Base-by-base conservation (phyloP, 2,329 filamentous ascomycete species). In the Alternaria conjuncta region DNA sequence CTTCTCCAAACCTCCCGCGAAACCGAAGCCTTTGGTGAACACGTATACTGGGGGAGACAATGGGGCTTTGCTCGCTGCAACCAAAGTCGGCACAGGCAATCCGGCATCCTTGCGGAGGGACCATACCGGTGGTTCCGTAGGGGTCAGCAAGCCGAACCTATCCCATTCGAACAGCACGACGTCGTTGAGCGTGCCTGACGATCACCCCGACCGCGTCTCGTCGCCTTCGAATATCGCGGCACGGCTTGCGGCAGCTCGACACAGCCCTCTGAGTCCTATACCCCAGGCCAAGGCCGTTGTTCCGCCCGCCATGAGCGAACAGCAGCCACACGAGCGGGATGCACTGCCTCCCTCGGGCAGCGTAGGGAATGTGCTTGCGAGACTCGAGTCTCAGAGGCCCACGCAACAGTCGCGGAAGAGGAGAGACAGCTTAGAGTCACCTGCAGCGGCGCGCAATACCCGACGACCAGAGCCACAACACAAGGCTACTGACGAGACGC, bases 201-300 rank as follows among this genome's bases (percentile, higher is more conserved):
- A 73, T 55, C 62, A 69, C 49, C 36, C 61, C 60, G 72, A 74
- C 56, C 76, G 72, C n/a, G 64, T 65, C 8, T 85, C 84, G 62
- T 89, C 86, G 49, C 84, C 88, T 6, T 90, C 87, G 6, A 86
- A 87, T 64, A 86, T 90, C 65, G 88, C 88, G 12, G 88, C 88
- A 12, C 87, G 84, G 28, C 79, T 89, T 25, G 88, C 88, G 3
- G 89, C 89, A 20, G 89, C 88, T 59, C 83, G 89, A 74, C 86
- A 87, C 15, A 85, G 83, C 25, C 87, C 87, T 20, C 64, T 74
- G 63, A 74, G 69, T 56, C 74, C 75, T 8, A 55, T 64, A 12
- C 53, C 69, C 18, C 70, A 71, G 43, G 55, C 69, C 18, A 69
- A 71, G 43, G 57, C 66, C 26, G 59, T 62, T 20, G 36, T 53